These are phyloP conservation scores for Kwoniella sp. DNA, from an alignment of 768 basidiomycete species.

Conservation along the genomic window DNA sequence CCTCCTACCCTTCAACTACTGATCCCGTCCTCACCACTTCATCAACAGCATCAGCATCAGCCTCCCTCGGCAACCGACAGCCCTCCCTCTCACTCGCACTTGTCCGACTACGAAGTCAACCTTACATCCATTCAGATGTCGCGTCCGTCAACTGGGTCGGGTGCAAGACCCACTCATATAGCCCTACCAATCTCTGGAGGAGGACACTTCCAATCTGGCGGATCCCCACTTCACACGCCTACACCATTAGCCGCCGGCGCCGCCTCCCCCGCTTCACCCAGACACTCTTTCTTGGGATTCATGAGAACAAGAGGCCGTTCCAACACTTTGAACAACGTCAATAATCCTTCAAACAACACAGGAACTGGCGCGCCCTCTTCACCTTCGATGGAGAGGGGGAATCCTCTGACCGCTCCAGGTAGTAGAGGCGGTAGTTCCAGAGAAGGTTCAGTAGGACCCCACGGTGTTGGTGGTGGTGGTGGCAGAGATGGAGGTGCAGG, in stretches of 20 bases:
- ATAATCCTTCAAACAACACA: not conserved
- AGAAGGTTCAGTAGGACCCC: conserved; percentile 13
- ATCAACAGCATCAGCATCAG: no score
- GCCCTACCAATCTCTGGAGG: conserved; percentile 37
- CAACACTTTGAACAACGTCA: conserved; percentile 37
- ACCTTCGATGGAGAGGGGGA: conserved; percentile 26
- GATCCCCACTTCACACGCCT: conserved; percentile 30
- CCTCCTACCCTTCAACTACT: not conserved
- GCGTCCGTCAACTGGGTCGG: conserved; percentile 21
- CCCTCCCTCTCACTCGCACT: not conserved
- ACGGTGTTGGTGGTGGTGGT: conserved; percentile 8
- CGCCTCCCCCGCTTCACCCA: conserved; percentile 46
- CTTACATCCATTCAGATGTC: conserved; percentile 28
- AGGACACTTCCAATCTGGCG: conserved; percentile 24
- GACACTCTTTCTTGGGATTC: conserved; percentile 50
- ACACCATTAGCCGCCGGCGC: conserved; percentile 4
- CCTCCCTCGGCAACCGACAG: not conserved
- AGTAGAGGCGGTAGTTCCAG: conserved; percentile 1
- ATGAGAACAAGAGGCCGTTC: conserved; percentile 49
- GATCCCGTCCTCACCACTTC: not conserved
- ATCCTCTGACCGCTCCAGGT: conserved; percentile 21
- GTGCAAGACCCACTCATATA: conserved; percentile 44
- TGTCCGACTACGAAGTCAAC: not conserved
- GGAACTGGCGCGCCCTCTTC: conserved; percentile 6
- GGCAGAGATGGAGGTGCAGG: conserved; percentile 12